A percentile compares a stretch with the other conserved stretches of the same genome.
phyloP scores from a whole-genome alignment of 345 rosid species.

The Luvunga scandens region DNA sequence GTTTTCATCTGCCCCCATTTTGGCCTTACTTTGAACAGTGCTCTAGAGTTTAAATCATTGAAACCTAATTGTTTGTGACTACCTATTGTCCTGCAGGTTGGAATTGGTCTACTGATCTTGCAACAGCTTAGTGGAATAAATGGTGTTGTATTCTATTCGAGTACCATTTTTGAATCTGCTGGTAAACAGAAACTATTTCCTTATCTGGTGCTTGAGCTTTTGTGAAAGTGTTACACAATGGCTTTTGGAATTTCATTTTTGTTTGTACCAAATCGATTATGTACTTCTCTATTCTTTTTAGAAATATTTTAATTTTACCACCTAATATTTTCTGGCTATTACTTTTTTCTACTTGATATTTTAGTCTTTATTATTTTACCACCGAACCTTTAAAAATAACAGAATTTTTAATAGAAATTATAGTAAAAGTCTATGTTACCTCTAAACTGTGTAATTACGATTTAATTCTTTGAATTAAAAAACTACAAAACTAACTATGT shows the following conservation, averaged over 20 bases:
- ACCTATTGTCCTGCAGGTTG: slow-evolving; percentile 54
- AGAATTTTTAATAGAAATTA: too few species aligned
- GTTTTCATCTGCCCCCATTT: not conserved
- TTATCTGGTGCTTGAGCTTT: slow-evolving; percentile 10
- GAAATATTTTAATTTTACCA: too few species aligned
- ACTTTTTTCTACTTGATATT: too few species aligned
- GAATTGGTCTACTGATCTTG: slow-evolving; percentile 81
- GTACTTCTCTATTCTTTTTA: not conserved
- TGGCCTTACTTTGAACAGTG: slow-evolving; percentile 1
- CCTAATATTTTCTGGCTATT: too few species aligned
- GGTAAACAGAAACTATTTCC: slow-evolving; percentile 44
- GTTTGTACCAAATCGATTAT: not conserved
- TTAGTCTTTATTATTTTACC: too few species aligned
- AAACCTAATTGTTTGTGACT: slow-evolving; percentile 7
- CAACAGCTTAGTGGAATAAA: slow-evolving; percentile 92
- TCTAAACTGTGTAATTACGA: too few species aligned
- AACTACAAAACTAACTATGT: too few species aligned
- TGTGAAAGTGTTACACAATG: not conserved
- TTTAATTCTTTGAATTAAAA: too few species aligned
- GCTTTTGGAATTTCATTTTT: not conserved
- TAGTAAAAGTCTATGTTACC: too few species aligned
- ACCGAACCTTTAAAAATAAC: too few species aligned
- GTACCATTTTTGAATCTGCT: slow-evolving; percentile 76
- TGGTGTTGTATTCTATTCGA: slow-evolving; percentile 88
- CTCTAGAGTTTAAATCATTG: not conserved